phyloP scores from a whole-genome alignment of 2,329 filamentous ascomycete genomes.

The Aschersonia sp. region DNA sequence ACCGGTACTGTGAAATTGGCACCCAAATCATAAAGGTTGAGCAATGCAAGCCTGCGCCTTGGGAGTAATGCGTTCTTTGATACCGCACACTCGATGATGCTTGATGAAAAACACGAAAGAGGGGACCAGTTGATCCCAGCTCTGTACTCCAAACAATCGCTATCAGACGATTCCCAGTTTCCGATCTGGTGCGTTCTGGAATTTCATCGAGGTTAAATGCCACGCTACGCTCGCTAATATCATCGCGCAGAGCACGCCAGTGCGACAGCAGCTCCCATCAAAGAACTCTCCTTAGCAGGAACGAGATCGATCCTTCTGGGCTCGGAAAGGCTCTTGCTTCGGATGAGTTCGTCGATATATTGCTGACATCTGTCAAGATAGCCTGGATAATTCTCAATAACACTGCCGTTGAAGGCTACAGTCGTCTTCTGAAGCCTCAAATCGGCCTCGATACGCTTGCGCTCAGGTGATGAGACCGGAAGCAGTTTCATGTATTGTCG shows the following conservation, averaged over 20 bases:
- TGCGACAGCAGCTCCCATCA: conserved; percentile 62
- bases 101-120: background rate
- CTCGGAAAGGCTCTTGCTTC: conserved; percentile 16
- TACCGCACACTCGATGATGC: conserved; percentile 4
- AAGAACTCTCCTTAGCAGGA: conserved; percentile 57
- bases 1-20: background rate
- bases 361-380: conserved; percentile 49
- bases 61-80: conserved; percentile 5
- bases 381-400: conserved; percentile 63
- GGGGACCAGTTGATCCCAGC: background rate
- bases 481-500: conserved; percentile 17
- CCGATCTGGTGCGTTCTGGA: no score
- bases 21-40: background rate
- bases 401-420: conserved; percentile 67
- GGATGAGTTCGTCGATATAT: conserved; percentile 46
- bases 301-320: conserved; percentile 42
- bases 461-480: conserved; percentile 16
- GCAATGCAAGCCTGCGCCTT: conserved; percentile 9
- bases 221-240: background rate
- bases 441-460: conserved; percentile 35
- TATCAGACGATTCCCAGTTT: no score
- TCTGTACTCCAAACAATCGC: no score
- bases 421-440: conserved; percentile 32
- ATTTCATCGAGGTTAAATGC: background rate
- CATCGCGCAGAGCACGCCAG: conserved; percentile 27